Evolutionary conservation across 176 grass and related monocot genomes (phyloP).

Genomic region (Zoysia japonica): DNA sequence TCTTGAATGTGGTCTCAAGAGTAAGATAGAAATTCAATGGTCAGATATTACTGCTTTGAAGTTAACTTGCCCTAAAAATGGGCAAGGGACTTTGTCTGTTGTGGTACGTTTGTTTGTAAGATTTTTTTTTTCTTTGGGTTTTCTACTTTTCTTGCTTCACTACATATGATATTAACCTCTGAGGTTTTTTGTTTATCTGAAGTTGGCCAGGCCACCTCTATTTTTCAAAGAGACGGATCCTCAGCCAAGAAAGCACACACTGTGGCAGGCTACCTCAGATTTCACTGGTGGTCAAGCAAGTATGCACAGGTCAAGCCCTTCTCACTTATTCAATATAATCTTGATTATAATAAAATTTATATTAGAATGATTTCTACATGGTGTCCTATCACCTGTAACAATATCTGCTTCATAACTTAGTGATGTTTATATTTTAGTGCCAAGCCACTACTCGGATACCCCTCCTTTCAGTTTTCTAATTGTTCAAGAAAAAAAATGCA

Average conservation of each 20-base stretch:
- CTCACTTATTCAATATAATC: slow-evolving; percentile 3
- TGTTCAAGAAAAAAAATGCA: slow-evolving; percentile 41
- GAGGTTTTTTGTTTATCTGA: slow-evolving; percentile 34
- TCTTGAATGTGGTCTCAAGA: slow-evolving; percentile 89
- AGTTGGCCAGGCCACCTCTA: slow-evolving; percentile 87
- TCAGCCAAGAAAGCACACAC: slow-evolving; percentile 95
- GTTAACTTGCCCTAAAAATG: slow-evolving; percentile 65
- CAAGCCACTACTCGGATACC: neutral
- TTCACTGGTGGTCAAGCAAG: slow-evolving; percentile 93
- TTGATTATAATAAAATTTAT: neutral
- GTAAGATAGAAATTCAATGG: slow-evolving; percentile 98
- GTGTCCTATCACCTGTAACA: neutral
- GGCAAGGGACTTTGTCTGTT: slow-evolving; percentile 56
- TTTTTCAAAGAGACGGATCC: slow-evolving; percentile 98
- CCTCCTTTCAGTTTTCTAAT: slow-evolving; percentile 11
- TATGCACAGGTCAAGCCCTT: slow-evolving; percentile 66
- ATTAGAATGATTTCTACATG: neutral
- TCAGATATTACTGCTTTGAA: slow-evolving; percentile 82
- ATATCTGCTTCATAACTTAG: neutral
- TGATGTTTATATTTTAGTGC: slow-evolving; percentile 5
- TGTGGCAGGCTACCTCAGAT: slow-evolving; percentile 96
- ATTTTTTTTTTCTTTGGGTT: neutral
- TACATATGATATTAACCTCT: slow-evolving; percentile 13
- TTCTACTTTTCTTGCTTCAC: neutral
- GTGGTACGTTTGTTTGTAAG: slow-evolving; percentile 45